Percentiles rank a stretch among this genome's conserved stretches.
Evolutionary conservation across 176 grass and related monocot genomes (phyloP).

Genomic region (Oryza longistaminata): DNA sequence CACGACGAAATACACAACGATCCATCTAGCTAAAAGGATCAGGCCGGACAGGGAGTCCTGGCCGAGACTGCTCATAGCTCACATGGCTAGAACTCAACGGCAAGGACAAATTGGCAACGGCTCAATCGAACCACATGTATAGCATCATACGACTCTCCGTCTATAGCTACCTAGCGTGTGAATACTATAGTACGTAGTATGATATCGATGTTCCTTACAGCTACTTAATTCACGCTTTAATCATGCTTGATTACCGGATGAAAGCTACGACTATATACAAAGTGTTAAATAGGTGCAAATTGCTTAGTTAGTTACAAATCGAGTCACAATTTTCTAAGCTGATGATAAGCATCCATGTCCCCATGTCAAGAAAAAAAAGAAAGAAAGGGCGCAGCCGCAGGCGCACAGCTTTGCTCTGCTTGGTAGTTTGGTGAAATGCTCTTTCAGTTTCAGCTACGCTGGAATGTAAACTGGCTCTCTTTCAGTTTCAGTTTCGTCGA

Average conservation of each 20-base stretch:
- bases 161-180: too few species aligned
- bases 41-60: background rate
- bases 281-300: background rate
- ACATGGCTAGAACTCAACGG: background rate
- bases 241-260: background rate
- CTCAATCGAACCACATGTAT: background rate
- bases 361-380: background rate
- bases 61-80: background rate
- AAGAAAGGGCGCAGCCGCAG: too few species aligned
- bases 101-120: background rate
- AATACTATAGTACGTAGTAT: too few species aligned
- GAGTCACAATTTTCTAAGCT: background rate
- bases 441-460: background rate
- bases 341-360: background rate
- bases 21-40: background rate
- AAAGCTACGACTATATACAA: background rate
- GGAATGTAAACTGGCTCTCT: background rate
- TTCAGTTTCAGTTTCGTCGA: background rate
- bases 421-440: background rate
- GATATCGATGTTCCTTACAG: background rate
- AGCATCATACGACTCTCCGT: background rate
- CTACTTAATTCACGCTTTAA: background rate
- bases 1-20: constrained; percentile 24
- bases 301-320: background rate
- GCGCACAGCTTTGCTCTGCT: background rate